Conservation (phyloP, 2,329 filamentous ascomycete species). For the Botrytis galanthina region DNA sequence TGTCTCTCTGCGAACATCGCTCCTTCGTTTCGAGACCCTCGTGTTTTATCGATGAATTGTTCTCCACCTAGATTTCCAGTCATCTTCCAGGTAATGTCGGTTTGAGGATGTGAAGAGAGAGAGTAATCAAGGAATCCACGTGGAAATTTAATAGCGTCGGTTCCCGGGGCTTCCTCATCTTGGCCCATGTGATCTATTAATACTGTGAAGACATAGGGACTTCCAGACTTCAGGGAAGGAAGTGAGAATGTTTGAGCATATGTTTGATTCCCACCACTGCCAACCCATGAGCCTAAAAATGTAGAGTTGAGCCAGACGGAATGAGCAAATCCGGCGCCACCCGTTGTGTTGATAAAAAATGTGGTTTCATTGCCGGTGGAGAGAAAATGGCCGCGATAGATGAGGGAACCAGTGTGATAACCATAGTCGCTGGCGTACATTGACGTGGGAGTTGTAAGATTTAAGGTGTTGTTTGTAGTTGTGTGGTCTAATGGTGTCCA, state of each 20-base stretch:
- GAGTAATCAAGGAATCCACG: slow-evolving; percentile 61
- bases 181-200: slow-evolving; percentile 70
- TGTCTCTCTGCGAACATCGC: slow-evolving; percentile 61
- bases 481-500: slow-evolving; percentile 56
- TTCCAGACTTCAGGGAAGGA: slow-evolving; percentile 60
- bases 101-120: slow-evolving; percentile 48
- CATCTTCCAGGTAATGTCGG: slow-evolving; percentile 59
- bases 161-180: slow-evolving; percentile 60
- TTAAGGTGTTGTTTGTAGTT: slow-evolving; percentile 40
- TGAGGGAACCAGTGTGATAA: slow-evolving; percentile 63
- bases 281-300: slow-evolving; percentile 58
- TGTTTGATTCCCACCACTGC: slow-evolving; percentile 49
- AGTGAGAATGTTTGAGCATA: slow-evolving; percentile 58
- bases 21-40: slow-evolving; percentile 66
- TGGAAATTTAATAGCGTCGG: slow-evolving; percentile 59
- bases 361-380: slow-evolving; percentile 57
- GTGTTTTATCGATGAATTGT: slow-evolving; percentile 55
- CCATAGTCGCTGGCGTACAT: slow-evolving; percentile 72
- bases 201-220: slow-evolving; percentile 59
- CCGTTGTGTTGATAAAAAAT: slow-evolving; percentile 55
- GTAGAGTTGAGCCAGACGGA: slow-evolving; percentile 61
- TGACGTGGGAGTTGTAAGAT: slow-evolving; percentile 56
- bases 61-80: slow-evolving; percentile 68
- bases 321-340: slow-evolving; percentile 64
- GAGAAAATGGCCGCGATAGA: slow-evolving; percentile 68